Base-by-base conservation (phyloP, 768 basidiomycete genomes). In the Boletus sensibilis region DNA sequence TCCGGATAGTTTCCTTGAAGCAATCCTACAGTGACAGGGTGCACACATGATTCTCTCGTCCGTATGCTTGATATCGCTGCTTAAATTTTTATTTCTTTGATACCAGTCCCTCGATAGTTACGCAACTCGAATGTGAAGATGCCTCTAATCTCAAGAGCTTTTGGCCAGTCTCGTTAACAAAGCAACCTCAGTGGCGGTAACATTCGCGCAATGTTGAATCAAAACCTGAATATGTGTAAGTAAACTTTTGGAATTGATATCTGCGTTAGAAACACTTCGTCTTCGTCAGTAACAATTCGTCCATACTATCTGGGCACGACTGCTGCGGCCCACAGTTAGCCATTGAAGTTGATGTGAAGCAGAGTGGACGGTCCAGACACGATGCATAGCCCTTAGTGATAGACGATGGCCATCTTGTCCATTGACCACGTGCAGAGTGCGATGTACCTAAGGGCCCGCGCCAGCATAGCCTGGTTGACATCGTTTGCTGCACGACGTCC, bases 1-100 rank as follows among this genome's bases (percentile, higher is more conserved):
- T 27, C 11, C 62, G 62, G n/a, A 38, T 69, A 5, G 38, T 31
- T 29, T 44, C 25, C 25, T 48, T 40, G 27, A 57, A 47, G 43
- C 40, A 44, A 18, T 23, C 29, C 41, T 34, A 25, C 31, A 20
- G 21, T 25, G 42, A 39, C 40, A 21, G 10, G 31, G 48, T 34
- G 23, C 21, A 34, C 12, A 9, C 38, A 31, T 41, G 43, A 45
- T 9, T 48, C 14, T 50, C 40, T 37, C 44, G 12, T 40, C 1
- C 18, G 41, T 52, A 53, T 35, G 44, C 20, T 34, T 50, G 31
- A 27, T 40, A 11, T 31, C 43, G 25, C 45, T 29, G 21, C 27
- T 46, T 39, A n/a, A 10, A 23, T 35, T 29, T 20, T 25, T 14
- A 14, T 18, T 43, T 21, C 43, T 45, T 54, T 50, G 37, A 21